Evolutionary conservation across 108 stramenopile species (phyloP), one percentile per base, ranked within the genome.

Genomic region (Licmophora abbreviata): DNA sequence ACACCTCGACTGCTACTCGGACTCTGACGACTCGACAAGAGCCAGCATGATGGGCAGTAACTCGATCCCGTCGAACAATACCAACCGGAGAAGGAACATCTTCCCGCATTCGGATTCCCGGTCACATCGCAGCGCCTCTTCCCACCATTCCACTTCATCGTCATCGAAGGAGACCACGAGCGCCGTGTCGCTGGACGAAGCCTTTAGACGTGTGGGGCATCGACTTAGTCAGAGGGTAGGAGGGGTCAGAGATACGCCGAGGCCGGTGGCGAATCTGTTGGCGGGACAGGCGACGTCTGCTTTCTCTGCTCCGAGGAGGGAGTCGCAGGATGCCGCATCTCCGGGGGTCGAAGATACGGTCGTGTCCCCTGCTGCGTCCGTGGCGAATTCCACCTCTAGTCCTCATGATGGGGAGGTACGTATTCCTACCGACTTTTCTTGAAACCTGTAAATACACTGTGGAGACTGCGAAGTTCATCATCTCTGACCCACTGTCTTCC

Each of bases 151-250:
- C n/a, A n/a, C n/a, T n/a, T 35, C 34, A 35, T 11, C 11, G 12
- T 35, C 34, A 35, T 35, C 34, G 34, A 11, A 9, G 11, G 34
- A 35, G 9, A 35, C 9, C 12, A 12, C 12, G 9, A 11, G 11
- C 34, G 34, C 34, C 9, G 9, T 35, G 9, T 35, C 34, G 12
- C 9, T 55, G 36, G 67, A 68, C 27, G 64, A 69, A 49, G 74
- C 68, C 4, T 76, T 66, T 35, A 52, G 57, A 28, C 44, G 64
- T 37, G 28, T 69, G 22, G 74, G 74, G 1, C 60, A 65, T 22
- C 31, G 53, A 27, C 44, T 76, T 10, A 64, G 63, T 25, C 27
- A 41, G 29, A 55, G 69, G 22, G 64, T 58, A 12, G 61, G 55
- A 26, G 74, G 74, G 4, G 57, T 44, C 3, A 21, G 26, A 24